A percentile compares a stretch with the other conserved stretches of the same genome.
phyloP scores from a whole-genome alignment of 1,284 basidiomycete genomes.

The Meripilus lineatus region DNA sequence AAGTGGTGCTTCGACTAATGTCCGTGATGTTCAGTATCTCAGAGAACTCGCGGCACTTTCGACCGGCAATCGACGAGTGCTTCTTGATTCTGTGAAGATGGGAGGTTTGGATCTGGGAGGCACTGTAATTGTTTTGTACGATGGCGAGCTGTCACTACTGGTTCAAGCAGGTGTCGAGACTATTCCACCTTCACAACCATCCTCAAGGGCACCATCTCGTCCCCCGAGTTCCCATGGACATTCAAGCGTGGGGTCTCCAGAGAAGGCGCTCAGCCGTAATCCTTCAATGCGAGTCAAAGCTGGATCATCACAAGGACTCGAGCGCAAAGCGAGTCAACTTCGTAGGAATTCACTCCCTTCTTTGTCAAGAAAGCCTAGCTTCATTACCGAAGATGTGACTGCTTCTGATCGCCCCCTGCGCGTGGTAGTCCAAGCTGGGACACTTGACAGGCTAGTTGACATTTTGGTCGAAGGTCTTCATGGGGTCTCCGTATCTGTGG shows the following conservation, averaged over 20 bases:
- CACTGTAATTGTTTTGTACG: conserved; percentile 66
- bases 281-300: conserved; percentile 76
- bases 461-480: conserved; percentile 74
- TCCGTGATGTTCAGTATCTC: conserved; percentile 52
- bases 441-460: conserved; percentile 66
- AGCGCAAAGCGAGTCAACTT: conserved; percentile 68
- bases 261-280: conserved; percentile 45
- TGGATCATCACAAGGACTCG: conserved; percentile 55
- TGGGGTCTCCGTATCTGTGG: conserved; percentile 69
- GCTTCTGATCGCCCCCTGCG: conserved; percentile 59
- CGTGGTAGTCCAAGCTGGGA: conserved; percentile 72
- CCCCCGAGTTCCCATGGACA: conserved; percentile 64
- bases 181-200: conserved; percentile 44
- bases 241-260: conserved; percentile 39
- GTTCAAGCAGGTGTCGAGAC: conserved; percentile 44
- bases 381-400: conserved; percentile 53
- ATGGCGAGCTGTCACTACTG: conserved; percentile 67
- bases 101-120: conserved; percentile 47
- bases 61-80: conserved; percentile 20
- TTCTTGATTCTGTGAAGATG: conserved; percentile 16
- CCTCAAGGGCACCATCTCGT: conserved; percentile 54
- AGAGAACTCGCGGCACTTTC: conserved; percentile 30
- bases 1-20: conserved; percentile 42
- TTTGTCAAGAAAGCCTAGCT: conserved; percentile 55
- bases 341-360: conserved; percentile 74